Conservation (phyloP, 306 rosid species). For the Quillaja saponaria region DNA sequence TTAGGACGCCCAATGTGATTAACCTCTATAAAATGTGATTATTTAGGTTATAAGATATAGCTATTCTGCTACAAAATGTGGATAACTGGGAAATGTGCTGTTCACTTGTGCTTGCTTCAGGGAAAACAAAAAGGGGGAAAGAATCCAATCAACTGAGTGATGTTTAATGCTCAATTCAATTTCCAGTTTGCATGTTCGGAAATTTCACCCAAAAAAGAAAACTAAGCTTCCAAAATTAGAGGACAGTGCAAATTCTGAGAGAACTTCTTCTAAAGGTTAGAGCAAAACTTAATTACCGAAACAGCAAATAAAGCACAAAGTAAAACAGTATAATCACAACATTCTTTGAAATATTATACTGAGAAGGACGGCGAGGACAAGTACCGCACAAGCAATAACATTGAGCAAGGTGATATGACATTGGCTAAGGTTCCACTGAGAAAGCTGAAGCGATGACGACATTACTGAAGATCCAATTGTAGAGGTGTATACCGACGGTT, state of each 20-base stretch:
- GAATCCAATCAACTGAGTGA: not conserved
- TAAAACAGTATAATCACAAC: not conserved
- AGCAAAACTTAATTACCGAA: not conserved
- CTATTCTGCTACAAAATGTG: too few relatives aligned
- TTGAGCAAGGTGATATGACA: constrained; percentile 74
- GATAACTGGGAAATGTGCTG: too few relatives aligned
- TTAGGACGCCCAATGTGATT: too few relatives aligned
- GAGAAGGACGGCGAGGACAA: not conserved
- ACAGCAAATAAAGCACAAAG: not conserved
- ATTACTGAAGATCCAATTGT: constrained; percentile 45
- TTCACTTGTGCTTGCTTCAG: too few relatives aligned
- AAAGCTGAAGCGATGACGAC: constrained; percentile 37
- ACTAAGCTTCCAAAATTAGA: not conserved
- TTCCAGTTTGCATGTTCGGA: not conserved
- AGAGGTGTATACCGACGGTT: constrained; percentile 43
- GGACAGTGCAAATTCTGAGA: not conserved
- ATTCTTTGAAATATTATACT: not conserved
- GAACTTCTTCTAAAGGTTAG: not conserved
- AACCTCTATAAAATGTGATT: too few relatives aligned
- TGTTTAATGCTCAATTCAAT: not conserved
- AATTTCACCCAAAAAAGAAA: not conserved
- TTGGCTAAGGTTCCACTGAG: constrained; percentile 55
- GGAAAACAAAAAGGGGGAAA: not conserved
- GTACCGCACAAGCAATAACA: constrained; percentile 68
- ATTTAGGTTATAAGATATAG: too few relatives aligned